Evolutionary conservation across 2,329 filamentous ascomycete species (phyloP), one percentile per base, ranked within the genome.

Genomic region (Ophiocordyceps camponoti-saundersi): DNA sequence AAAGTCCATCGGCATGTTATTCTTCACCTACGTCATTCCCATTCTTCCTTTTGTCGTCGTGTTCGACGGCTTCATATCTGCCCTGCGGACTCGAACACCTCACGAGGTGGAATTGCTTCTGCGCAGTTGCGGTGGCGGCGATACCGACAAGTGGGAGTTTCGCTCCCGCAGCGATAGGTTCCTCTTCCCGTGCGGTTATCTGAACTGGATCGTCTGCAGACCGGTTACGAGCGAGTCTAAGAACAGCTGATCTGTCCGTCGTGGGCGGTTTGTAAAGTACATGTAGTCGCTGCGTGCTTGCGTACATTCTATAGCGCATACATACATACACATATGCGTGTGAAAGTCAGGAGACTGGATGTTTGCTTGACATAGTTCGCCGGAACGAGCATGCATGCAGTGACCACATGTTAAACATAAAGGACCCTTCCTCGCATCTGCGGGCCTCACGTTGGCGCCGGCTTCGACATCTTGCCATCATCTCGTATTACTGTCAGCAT

Each of bases 21-120:
- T 85, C 53, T 83, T 81, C 56, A 79, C 79, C 6, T 87, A 80
- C 55, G 50, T 77, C 2, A 56, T 85, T 8, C 83, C 82, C 0
- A 63, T 86, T 13, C 61, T 86, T 16, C 82, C 83, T 0, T 73
- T 82, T 49, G 74, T 84, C 10, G 63, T 85, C 18, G 70, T 77
- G 0, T 80, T 82, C 55, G 84, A 88, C 60, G 83, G 83, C 2
- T 65, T 76, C 48, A 70, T 86, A 44, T 85, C 79, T 11, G 75
- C 74, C 39, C 57, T 87, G 53, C 67, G 84, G 42, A 84, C 81
- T 7, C 71, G 83, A 47, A 83, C 75, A 4, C 70, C 79, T 0
- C 69, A 72, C 15, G 84, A 88, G 61, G 72, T 85, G 6, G 65
- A 79, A 10, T 29, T 29, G 57, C 57, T 57, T 0, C 58, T 88